These are phyloP conservation scores for Aotearoamyces nothofagi DNA, from an alignment of 2,329 filamentous ascomycete species.

Conservation along the genomic window DNA sequence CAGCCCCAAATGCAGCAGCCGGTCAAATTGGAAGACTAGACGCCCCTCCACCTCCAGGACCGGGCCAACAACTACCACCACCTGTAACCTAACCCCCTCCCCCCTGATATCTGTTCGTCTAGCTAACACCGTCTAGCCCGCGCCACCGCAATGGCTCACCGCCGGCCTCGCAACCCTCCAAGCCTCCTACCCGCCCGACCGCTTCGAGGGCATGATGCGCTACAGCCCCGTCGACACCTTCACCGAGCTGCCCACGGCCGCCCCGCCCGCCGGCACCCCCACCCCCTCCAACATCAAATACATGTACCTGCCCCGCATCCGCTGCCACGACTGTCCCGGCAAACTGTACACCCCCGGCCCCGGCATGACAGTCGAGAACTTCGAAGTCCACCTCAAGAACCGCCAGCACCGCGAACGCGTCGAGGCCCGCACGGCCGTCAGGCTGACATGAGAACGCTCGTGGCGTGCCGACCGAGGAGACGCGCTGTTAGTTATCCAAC, in stretches of 20 bases:
- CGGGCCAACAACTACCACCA: conserved; percentile 37
- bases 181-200: conserved; percentile 58
- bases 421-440: conserved; percentile 26
- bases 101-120: conserved; percentile 9
- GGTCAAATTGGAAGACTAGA: conserved; percentile 52
- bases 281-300: conserved; percentile 53
- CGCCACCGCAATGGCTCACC: conserved; percentile 74
- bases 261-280: conserved; percentile 29
- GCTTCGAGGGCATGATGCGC: conserved; percentile 84
- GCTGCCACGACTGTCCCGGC: conserved; percentile 82
- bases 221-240: conserved; percentile 65
- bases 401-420: conserved; percentile 63
- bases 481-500: no score
- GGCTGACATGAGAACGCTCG: no score
- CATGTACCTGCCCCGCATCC: conserved; percentile 77
- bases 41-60: conserved; percentile 42
- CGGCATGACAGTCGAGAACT: conserved; percentile 72
- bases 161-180: conserved; percentile 58
- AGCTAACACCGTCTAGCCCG: conserved; percentile 42
- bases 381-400: conserved; percentile 85
- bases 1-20: not conserved
- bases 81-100: conserved; percentile 35
- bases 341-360: conserved; percentile 90
- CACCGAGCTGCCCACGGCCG: conserved; percentile 48
- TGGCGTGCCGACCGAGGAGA: no score